Evolutionary conservation across 2,329 filamentous ascomycete genomes (phyloP), one percentile per base, ranked within the genome.

Genomic region (Ramularia collo-cygni): DNA sequence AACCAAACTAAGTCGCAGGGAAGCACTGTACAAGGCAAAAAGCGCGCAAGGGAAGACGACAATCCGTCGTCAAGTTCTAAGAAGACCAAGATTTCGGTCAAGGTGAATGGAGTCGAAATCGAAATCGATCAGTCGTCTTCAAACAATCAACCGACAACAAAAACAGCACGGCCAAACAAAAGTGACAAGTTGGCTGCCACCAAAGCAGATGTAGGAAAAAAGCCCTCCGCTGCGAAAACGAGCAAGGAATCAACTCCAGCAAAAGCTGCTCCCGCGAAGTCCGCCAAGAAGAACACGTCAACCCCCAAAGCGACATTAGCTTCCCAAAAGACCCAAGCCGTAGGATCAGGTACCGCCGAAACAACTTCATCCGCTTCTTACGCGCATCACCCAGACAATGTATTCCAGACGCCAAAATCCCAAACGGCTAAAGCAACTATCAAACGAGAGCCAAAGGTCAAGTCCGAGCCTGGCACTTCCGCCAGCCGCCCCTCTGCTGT

Each of bases 31-130:
- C 45, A 46, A 19, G 40, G 38, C 8, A 44, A 34, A 34, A 56
- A 58, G 42, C 50, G 53, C 8, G 47, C 48, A n/a, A 45, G 42
- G 14, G 49, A 51, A n/a, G 49, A 54, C 7, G 50, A 39, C 10
- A 27, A 17, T 2, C 29, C 6, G 21, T 6, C 21, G 21, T 24
- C 21, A 6, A 50, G 38, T 24, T 26, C 44, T 4, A 54, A 55
- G 50, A 51, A 48, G 39, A 54, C 52, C 29, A 59, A 56, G 31
- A 46, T 55, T 10, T 43, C 53, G 10, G 38, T 57, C 28, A 52
- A 43, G 5, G 45, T 55, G 14, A 51, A 43, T 17, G 50, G 50
- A 19, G 44, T 57, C 13, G 38, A 49, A 4, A 41, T 58, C 33
- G 36, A 50, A 19, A 54, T 59, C 28, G 52, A 58, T 13, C 51